Conservation (phyloP, 2,329 filamentous ascomycete genomes). For the Zymoseptoria ardabiliae region DNA sequence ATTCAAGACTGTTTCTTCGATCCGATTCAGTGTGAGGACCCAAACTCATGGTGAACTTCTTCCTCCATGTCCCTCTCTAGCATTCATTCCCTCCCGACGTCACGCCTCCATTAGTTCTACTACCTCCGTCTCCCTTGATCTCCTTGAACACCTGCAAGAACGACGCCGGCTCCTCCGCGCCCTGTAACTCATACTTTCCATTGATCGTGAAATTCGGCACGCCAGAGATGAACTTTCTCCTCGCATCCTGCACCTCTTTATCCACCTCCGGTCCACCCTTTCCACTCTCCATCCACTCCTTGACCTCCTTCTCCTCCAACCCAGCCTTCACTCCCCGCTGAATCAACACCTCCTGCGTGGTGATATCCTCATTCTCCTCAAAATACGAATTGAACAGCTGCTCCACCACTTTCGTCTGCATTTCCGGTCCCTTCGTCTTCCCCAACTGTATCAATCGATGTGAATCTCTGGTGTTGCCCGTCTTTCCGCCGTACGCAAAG, state of each 20-base stretch:
- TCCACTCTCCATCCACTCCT: slow-evolving; percentile 37
- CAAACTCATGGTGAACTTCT: no score
- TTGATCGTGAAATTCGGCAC: slow-evolving; percentile 74
- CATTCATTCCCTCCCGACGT: slow-evolving; percentile 13
- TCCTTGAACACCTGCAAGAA: slow-evolving; percentile 61
- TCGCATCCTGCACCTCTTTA: slow-evolving; percentile 40
- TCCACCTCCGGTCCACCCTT: slow-evolving; percentile 41
- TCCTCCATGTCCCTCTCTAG: slow-evolving; percentile 1
- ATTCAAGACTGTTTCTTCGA: not conserved
- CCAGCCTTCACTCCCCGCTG: slow-evolving; percentile 38
- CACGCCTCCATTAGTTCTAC: not conserved
- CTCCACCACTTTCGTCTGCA: slow-evolving; percentile 55
- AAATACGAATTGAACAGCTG: slow-evolving; percentile 55
- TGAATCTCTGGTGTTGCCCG: slow-evolving; percentile 71
- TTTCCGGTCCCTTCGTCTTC: slow-evolving; percentile 43
- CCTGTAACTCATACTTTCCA: slow-evolving; percentile 57
- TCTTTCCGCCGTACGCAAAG: slow-evolving; percentile 64
- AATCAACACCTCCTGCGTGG: slow-evolving; percentile 33
- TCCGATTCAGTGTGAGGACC: no score
- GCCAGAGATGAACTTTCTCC: slow-evolving; percentile 50
- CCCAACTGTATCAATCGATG: slow-evolving; percentile 69
- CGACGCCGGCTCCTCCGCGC: slow-evolving; percentile 61
- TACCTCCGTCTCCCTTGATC: slow-evolving; percentile 39
- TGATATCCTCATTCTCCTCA: slow-evolving; percentile 43
- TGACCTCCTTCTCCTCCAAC: slow-evolving; percentile 35